These are phyloP conservation scores for Pseudozyma thailandica DNA, from an alignment of 1,284 basidiomycete species.

Conservation along the genomic window DNA sequence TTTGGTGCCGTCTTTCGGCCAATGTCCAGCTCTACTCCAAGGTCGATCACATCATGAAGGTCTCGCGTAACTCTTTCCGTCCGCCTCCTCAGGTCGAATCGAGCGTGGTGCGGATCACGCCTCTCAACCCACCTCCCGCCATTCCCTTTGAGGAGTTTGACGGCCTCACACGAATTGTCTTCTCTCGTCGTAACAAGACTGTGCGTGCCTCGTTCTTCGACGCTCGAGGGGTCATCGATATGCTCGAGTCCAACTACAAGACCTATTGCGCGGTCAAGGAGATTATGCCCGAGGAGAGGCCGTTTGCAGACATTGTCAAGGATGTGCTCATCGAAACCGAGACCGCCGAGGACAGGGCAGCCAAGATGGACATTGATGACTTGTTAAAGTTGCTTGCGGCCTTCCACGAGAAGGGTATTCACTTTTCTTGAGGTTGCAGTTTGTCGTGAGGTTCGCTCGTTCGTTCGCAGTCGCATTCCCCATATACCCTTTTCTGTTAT, in stretches of 20 bases:
- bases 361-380: constrained; percentile 86
- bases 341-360: constrained; percentile 77
- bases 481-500: constrained; percentile 29
- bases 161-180: constrained; percentile 88
- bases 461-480: neutral
- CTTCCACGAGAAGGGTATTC: constrained; percentile 84
- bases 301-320: constrained; percentile 74
- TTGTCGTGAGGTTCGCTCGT: neutral
- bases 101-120: constrained; percentile 88
- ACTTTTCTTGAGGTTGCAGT: constrained; percentile 74
- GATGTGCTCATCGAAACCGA: constrained; percentile 78
- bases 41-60: constrained; percentile 96
- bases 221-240: constrained; percentile 91
- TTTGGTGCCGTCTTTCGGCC: constrained; percentile 93
- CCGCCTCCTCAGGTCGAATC: constrained; percentile 95
- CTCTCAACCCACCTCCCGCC: constrained; percentile 92
- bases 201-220: constrained; percentile 82
- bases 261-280: constrained; percentile 87
- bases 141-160: constrained; percentile 98
- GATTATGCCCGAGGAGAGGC: constrained; percentile 38
- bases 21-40: constrained; percentile 97
- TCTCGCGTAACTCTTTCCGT: constrained; percentile 93
- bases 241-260: constrained; percentile 92
- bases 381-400: constrained; percentile 79
- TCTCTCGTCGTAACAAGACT: constrained; percentile 89